Base-by-base conservation (phyloP, 1,139 yeast genomes). In the Blastobotrys proliferans region DNA sequence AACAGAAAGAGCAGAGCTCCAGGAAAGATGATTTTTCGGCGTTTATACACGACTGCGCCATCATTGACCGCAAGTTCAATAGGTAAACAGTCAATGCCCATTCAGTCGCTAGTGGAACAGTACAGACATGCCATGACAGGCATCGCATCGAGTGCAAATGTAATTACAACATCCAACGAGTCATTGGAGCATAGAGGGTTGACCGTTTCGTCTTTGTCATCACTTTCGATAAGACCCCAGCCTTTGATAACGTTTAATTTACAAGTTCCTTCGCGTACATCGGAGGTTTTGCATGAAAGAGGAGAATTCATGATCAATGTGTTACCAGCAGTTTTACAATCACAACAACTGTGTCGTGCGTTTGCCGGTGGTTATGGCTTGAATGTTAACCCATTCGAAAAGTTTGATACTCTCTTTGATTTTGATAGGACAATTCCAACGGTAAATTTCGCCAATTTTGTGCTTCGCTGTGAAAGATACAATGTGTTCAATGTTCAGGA, bases 221-320 rank as follows among this genome's bases (percentile, higher is more conserved):
- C 95, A 1, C 65, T 88, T 11, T 79, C 94, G 1, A 74, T 85
- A 25, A 70, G 73, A 41, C 96, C 96, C 0, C 67, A 67, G 11
- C 94, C 95, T 1, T 62, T 85, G 44, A 60, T 88, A 2, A 92
- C 84, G 55, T 87, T 88, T 65, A 88, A 87, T 58, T 68, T 88
- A 41, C 94, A 85, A 63, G 66, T 81, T 21, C 96, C 96, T 0
- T 83, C 95, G 5, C 74, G 81, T 38, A 87, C 96, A 0, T 80
- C 94, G 0, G 67, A 68, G 11, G 70, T 77, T 17, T 65, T 88
- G 36, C 88, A 83, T 54, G 65, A 70, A 8, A 64, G 72, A 45
- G 67, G 70, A 31, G 61, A 63, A 42, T 72, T 86, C 54, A 95
- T 94, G 1, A 66, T 88, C n/a, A 95, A 88, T 62, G 61, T 86